Evolutionary conservation across 139 green algal genomes (phyloP), one percentile per base, ranked within the genome.

Genomic region (Astrephomene gubernaculifera): DNA sequence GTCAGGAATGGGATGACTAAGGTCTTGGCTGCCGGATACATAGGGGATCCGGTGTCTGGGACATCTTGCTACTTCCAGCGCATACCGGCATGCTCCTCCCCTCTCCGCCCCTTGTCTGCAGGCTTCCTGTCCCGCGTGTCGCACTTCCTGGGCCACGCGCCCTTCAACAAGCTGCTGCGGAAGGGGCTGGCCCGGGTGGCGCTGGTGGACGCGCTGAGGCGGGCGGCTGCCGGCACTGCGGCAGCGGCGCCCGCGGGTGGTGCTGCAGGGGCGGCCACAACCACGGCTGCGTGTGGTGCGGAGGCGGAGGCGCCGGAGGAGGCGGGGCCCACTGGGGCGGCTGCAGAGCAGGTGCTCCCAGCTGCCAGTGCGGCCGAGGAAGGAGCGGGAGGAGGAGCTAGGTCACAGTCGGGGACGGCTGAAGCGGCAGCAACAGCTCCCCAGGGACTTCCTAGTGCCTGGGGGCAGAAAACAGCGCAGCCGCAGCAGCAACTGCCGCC

Each of bases 131-230:
- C 49, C 5, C 87, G 82, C 5, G 84, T 90, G 64, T 82, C 95
- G 70, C 92, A 92, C 68, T 92, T 88, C 70, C 27, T 95, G 19
- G 89, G 92, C 57, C 95, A 98, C 73, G 74, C 92, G 2, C 95
- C 95, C 22, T 97, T 95, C 88, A 91, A 94, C 87, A 97, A 96
- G 89, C 87, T 98, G 38, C 90, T 96, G 73, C 90, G 93, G 35
- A 97, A 96, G 86, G 92, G 90, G 0, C 92, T 95, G 71, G 89
- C 91, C 4, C 86, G 94, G 27, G 81, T 98, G 8, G 73, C 90
- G 22, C 89, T 95, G 70, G 70, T 92, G 31, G 95, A 98, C 83
- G 45, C 33, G 41, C 80, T 89, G 49, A 52, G 82, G 27, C 39
- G 24, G 4, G 54, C 35, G 4, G 49, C 31, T 5, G 63, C 29